A percentile compares a stretch with the other conserved stretches of the same genome.
These are phyloP conservation scores for Zygoascus bituminiphila DNA, from an alignment of 805 yeast genomes.

Conservation along the genomic window DNA sequence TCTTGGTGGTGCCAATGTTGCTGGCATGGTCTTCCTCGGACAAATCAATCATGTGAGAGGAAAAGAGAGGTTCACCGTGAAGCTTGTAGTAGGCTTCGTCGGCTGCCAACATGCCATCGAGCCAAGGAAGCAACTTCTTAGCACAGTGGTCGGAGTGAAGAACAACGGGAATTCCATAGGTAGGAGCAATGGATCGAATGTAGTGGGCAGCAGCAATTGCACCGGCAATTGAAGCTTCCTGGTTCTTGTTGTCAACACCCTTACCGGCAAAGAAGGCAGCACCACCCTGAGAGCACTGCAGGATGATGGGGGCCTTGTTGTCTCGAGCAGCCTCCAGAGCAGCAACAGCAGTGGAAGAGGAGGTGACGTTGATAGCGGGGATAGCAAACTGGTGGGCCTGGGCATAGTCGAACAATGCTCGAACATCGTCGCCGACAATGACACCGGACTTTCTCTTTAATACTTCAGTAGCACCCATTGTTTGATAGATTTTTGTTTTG, in stretches of 20 bases:
- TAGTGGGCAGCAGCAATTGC: slow-evolving; percentile 96
- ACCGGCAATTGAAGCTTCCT: slow-evolving; percentile 90
- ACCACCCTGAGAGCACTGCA: slow-evolving; percentile 98
- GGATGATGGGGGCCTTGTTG: slow-evolving; percentile 85
- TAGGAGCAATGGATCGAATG: slow-evolving; percentile 93
- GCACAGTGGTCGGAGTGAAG: slow-evolving; percentile 99
- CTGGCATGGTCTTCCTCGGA: slow-evolving; percentile 95
- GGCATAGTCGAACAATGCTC: slow-evolving; percentile 70
- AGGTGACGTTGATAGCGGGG: slow-evolving; percentile 97
- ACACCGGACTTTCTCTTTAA: slow-evolving; percentile 91
- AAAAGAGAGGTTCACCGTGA: slow-evolving; percentile 93
- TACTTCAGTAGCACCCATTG: slow-evolving; percentile 42
- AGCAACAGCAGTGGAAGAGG: slow-evolving; percentile 94
- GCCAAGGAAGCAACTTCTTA: slow-evolving; percentile 95
- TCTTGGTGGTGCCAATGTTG: slow-evolving; percentile 88
- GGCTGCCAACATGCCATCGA: slow-evolving; percentile 94
- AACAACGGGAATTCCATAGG: slow-evolving; percentile 93
- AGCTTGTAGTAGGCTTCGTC: slow-evolving; percentile 85
- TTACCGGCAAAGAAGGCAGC: slow-evolving; percentile 99
- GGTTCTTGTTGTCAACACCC: slow-evolving; percentile 92
- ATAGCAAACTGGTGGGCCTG: slow-evolving; percentile 91
- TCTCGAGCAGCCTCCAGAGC: slow-evolving; percentile 98
- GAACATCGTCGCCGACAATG: slow-evolving; percentile 97
- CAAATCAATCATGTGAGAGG: slow-evolving; percentile 97
- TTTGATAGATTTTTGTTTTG: not conserved